These are phyloP conservation scores for Pleurotus ostreatus DNA, from an alignment of 768 basidiomycete genomes.

Conservation along the genomic window DNA sequence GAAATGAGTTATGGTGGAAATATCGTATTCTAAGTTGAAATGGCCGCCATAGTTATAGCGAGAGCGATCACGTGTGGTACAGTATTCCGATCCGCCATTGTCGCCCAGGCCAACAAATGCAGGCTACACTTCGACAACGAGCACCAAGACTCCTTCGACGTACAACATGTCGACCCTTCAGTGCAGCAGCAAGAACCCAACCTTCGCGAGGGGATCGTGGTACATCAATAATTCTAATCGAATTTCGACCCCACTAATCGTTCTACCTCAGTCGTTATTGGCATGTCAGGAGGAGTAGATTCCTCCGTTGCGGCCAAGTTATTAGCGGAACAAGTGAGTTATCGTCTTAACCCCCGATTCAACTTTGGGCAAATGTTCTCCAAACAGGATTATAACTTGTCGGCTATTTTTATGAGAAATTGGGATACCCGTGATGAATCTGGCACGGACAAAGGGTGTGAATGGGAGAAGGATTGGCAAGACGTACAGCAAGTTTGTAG, in stretches of 20 bases:
- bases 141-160: neutral
- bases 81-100: no score
- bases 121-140: neutral
- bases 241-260: neutral
- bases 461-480: slow-evolving; percentile 95
- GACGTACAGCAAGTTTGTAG: slow-evolving; percentile 83
- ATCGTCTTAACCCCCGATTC: neutral
- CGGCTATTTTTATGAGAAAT: slow-evolving; percentile 93
- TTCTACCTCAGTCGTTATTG: slow-evolving; percentile 64
- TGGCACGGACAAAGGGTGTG: slow-evolving; percentile 77
- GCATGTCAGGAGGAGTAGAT: slow-evolving; percentile 96
- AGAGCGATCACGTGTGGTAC: no score
- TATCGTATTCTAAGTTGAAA: no score
- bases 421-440: slow-evolving; percentile 89
- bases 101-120: no score
- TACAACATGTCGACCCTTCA: neutral
- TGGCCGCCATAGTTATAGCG: no score
- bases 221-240: neutral
- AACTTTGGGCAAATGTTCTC: no score
- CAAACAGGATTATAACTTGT: slow-evolving; percentile 70
- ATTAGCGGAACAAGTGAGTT: slow-evolving; percentile 57
- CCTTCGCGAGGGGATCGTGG: slow-evolving; percentile 18
- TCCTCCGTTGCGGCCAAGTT: slow-evolving; percentile 85
- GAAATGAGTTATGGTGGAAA: no score
- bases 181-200: neutral